Evolutionary conservation across 2,329 filamentous ascomycete species (phyloP).

Genomic region (Penicillium sp.): DNA sequence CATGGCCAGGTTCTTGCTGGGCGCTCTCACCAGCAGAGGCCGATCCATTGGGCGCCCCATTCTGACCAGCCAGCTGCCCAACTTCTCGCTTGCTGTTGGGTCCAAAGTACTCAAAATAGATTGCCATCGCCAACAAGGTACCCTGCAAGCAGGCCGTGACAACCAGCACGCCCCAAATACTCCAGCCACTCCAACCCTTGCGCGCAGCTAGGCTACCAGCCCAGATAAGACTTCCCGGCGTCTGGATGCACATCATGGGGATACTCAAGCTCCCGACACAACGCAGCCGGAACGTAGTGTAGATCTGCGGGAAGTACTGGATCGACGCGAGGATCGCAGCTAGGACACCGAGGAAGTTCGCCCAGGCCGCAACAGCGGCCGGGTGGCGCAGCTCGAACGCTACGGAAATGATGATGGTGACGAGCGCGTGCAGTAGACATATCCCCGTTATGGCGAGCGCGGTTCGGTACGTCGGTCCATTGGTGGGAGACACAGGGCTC

Average conservation of each 20-base stretch:
- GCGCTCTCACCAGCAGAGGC: constrained; percentile 6
- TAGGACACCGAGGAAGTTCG: constrained; percentile 78
- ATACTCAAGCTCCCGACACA: constrained; percentile 90
- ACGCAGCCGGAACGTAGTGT: constrained; percentile 80
- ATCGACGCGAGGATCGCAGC: constrained; percentile 75
- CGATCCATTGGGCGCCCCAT: constrained; percentile 10
- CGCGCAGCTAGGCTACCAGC: constrained; percentile 77
- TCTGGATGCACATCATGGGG: constrained; percentile 98
- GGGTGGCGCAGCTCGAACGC: constrained; percentile 65
- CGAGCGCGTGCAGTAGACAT: constrained; percentile 72
- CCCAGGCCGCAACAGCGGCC: constrained; percentile 69
- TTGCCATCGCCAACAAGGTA: constrained; percentile 71
- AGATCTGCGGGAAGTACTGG: constrained; percentile 95
- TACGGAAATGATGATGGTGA: constrained; percentile 62
- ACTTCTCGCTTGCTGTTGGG: constrained; percentile 43
- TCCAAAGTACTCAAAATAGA: constrained; percentile 61
- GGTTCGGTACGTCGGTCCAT: constrained; percentile 69
- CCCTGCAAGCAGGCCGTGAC: constrained; percentile 85
- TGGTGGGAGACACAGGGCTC: constrained; percentile 35
- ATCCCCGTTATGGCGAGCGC: constrained; percentile 70
- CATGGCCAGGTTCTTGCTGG: constrained; percentile 12
- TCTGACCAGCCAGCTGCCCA: constrained; percentile 19
- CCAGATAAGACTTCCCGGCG: constrained; percentile 86
- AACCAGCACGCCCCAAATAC: constrained; percentile 88
- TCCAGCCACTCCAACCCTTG: constrained; percentile 82